Evolutionary conservation across 176 grass and related monocot species (phyloP), one percentile per base, ranked within the genome.

Genomic region (Oryza longistaminata): DNA sequence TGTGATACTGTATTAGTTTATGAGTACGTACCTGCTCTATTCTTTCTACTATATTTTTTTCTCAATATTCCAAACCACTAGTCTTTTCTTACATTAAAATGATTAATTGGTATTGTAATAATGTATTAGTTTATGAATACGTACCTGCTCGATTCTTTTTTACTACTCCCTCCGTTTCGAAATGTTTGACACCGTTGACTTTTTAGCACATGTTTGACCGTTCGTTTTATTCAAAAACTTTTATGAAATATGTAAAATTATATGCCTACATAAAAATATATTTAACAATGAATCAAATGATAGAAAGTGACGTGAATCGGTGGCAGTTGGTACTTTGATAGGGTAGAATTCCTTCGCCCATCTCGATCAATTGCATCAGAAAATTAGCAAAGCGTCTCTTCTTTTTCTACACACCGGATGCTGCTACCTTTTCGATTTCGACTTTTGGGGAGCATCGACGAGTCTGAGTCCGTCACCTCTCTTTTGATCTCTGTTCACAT

Each of bases 231-330:
- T n/a, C n/a, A n/a, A n/a, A n/a, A n/a, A n/a, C n/a, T n/a, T n/a
- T n/a, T n/a, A n/a, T n/a, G n/a, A n/a, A n/a, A n/a, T n/a, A n/a
- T n/a, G n/a, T n/a, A n/a, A n/a, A n/a, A n/a, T n/a, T n/a, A n/a
- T n/a, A n/a, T n/a, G n/a, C n/a, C n/a, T n/a, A n/a, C n/a, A n/a
- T n/a, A n/a, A n/a, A n/a, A n/a, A n/a, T n/a, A n/a, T n/a, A n/a
- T n/a, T n/a, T n/a, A n/a, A n/a, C n/a, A n/a, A n/a, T n/a, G n/a
- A n/a, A n/a, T n/a, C n/a, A n/a, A n/a, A n/a, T n/a, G n/a, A n/a
- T n/a, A n/a, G n/a, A n/a, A n/a, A n/a, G 15, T 76, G 88, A 85
- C 77, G 77, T 64, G 76, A 80, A 76, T 16, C 43, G 33, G 77
- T 24, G 82, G 66, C 3, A 7, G 87, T 85, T 90, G 78, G 70